Evolutionary conservation across 139 green algal species (phyloP), one percentile per base, ranked within the genome.

Genomic region (Chlamydomonas incerta): DNA sequence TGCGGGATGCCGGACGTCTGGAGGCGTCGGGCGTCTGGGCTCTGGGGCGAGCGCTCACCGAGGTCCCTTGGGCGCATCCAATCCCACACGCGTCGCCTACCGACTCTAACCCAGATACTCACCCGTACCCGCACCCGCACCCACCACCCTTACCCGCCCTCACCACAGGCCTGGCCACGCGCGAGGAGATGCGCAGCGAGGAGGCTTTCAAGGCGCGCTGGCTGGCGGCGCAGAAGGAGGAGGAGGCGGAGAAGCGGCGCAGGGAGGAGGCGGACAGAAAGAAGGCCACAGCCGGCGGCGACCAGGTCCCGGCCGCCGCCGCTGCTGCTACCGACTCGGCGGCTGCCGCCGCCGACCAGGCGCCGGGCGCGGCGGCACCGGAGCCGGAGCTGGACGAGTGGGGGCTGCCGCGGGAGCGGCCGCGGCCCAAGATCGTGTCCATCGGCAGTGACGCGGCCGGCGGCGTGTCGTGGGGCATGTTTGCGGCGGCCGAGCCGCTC

Each of bases 361-460:
- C n/a, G 65, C n/a, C 5, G 31, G 31, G 10, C 21, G 31, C 66
- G 31, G 17, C 15, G 34, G 6, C 18, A 37, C 5, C 23, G 50
- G 66, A 70, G 65, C 15, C 26, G 33, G 74, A 81, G 34, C 33
- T 81, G 50, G 83, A 62, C 57, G 82, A 81, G n/a, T 88, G 41
- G 34, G 75, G 72, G 2, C n/a, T 81, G 17, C 50, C 37, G 11
- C 80, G 63, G 46, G 62, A 87, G 75, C 75, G 79, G n/a, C 72
- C 66, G 9, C 29, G 52, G 34, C 68, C 52, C 11, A 1, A 35
- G 50, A 31, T 84, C 8, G 37, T 82, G 28, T 71, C 57, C 4
- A 35, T 82, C 24, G 41, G 80, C 52, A 34, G 57, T 20, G 80
- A 86, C 46, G 14, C 26, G 18, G 0, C 4, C 17, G 37, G 57